A percentile compares a stretch with the other conserved stretches of the same genome.
phyloP scores from a whole-genome alignment of 345 rosid genomes.

The Turnera subulata region DNA sequence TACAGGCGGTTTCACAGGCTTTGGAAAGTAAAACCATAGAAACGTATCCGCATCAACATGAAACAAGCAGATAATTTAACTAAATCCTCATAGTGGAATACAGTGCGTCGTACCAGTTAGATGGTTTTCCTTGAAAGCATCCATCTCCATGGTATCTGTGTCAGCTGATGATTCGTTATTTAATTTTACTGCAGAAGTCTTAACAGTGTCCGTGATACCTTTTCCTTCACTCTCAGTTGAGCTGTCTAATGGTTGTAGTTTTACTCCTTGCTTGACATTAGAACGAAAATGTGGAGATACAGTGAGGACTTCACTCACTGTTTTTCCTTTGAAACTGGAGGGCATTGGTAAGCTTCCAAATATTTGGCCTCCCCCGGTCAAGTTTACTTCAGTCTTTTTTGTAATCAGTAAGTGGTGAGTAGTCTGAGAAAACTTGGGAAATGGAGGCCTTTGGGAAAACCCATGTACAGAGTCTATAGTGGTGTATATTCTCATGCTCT shows the following conservation, averaged over 20 bases:
- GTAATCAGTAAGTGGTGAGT: conserved; percentile 35
- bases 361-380: conserved; percentile 36
- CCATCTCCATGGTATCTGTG: conserved; percentile 68
- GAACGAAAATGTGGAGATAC: conserved; percentile 40
- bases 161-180: conserved; percentile 65
- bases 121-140: conserved; percentile 34
- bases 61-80: neutral
- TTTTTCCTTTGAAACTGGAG: conserved; percentile 41
- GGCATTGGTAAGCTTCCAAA: conserved; percentile 35
- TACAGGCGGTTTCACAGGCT: too few species aligned
- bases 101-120: conserved; percentile 38
- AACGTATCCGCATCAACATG: neutral
- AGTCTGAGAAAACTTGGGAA: conserved; percentile 32
- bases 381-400: conserved; percentile 33
- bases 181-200: conserved; percentile 22
- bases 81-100: neutral
- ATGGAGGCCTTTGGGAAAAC: conserved; percentile 25
- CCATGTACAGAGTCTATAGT: conserved; percentile 40
- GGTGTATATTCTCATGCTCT: conserved; percentile 46
- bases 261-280: conserved; percentile 40
- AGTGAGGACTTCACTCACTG: conserved; percentile 39
- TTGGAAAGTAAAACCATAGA: neutral
- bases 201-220: conserved; percentile 25
- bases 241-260: conserved; percentile 53
- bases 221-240: conserved; percentile 43